These are phyloP conservation scores for Colletotrichum orchidophilum DNA, from an alignment of 2,329 filamentous ascomycete genomes.

Conservation along the genomic window DNA sequence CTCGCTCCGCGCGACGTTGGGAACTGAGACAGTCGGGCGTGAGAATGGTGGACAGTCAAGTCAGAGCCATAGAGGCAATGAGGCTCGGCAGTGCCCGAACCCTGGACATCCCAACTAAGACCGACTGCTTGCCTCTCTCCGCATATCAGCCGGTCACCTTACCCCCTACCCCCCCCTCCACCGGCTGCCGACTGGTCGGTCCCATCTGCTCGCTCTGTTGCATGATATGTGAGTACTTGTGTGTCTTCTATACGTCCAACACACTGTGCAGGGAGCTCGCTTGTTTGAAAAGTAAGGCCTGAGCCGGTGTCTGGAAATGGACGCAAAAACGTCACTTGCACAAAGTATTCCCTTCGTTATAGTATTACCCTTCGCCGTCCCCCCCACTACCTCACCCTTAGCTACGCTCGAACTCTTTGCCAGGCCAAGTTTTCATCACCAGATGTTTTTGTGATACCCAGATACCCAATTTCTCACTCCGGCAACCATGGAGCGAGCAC, in stretches of 20 bases:
- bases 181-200: slow-evolving; percentile 16
- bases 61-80: slow-evolving; percentile 25
- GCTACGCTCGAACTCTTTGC: neutral
- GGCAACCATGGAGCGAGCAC: slow-evolving; percentile 33
- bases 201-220: slow-evolving; percentile 32
- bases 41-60: slow-evolving; percentile 31
- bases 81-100: slow-evolving; percentile 31
- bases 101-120: slow-evolving; percentile 32
- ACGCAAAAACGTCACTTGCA: slow-evolving; percentile 26
- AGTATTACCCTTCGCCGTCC: slow-evolving; percentile 26
- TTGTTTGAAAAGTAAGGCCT: slow-evolving; percentile 31
- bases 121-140: slow-evolving; percentile 15
- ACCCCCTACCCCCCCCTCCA: neutral
- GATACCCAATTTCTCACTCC: slow-evolving; percentile 31
- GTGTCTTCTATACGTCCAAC: slow-evolving; percentile 30
- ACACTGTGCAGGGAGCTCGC: slow-evolving; percentile 19
- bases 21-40: slow-evolving; percentile 30
- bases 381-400: neutral
- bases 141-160: slow-evolving; percentile 26
- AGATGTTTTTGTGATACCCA: slow-evolving; percentile 34
- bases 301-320: slow-evolving; percentile 25
- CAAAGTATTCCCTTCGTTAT: slow-evolving; percentile 16
- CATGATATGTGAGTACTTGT: slow-evolving; percentile 29
- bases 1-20: slow-evolving; percentile 30
- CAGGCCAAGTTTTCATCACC: slow-evolving; percentile 19